These are phyloP conservation scores for Exophiala phaeomuriformis DNA, from an alignment of 2,329 filamentous ascomycete genomes.

Conservation along the genomic window DNA sequence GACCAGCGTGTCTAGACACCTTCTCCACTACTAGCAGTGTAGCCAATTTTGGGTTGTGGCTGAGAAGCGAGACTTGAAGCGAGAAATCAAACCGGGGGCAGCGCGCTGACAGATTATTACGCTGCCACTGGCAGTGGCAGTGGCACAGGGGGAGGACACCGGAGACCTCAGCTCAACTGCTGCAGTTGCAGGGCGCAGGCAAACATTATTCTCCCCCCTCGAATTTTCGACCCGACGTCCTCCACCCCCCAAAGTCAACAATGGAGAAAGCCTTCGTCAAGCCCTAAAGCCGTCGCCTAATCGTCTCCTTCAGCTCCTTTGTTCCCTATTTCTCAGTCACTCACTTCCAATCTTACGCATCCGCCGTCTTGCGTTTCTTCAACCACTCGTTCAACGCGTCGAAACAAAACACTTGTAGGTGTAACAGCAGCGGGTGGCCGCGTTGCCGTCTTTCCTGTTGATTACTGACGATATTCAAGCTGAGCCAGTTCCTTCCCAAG, in stretches of 20 bases:
- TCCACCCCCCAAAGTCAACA: neutral
- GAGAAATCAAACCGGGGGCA: neutral
- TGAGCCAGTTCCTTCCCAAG: neutral
- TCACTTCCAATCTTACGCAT: neutral
- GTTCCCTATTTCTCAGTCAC: neutral
- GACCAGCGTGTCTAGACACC: neutral
- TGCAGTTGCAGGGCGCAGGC: neutral
- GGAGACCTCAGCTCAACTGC: neutral
- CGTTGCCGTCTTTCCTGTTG: neutral
- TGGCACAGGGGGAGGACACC: neutral
- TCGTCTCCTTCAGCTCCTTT: neutral
- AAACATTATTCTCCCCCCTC: neutral
- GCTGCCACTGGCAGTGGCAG: neutral
- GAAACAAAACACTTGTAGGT: neutral
- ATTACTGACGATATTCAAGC: slow-evolving; percentile 2
- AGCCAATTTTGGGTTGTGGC: slow-evolving; percentile 7
- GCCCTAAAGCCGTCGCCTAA: neutral
- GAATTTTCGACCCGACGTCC: neutral
- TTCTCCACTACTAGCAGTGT: neutral
- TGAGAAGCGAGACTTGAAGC: slow-evolving; percentile 6
- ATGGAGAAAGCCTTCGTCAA: neutral
- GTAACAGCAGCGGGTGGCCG: neutral
- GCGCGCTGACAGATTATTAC: slow-evolving; percentile 2
- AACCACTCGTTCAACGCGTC: neutral
- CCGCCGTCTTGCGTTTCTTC: neutral